Percentiles rank a stretch among this genome's conserved stretches.
phyloP scores from a whole-genome alignment of 1,284 basidiomycete species.

The Ustilago esculenta region DNA sequence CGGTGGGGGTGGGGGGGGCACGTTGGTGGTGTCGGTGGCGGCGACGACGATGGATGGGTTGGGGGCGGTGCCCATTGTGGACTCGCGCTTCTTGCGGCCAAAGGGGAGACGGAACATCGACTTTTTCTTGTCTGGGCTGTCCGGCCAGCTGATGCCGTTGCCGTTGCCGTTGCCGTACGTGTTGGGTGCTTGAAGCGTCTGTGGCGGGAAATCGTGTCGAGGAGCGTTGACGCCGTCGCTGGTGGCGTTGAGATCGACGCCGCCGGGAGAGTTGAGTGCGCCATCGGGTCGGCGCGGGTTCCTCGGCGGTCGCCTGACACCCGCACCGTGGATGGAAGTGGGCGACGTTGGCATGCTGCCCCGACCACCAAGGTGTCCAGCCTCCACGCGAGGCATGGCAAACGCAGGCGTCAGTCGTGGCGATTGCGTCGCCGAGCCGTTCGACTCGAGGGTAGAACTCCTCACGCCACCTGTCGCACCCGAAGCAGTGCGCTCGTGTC shows the following conservation, averaged over 20 bases:
- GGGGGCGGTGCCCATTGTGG: conserved; percentile 18
- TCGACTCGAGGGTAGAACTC: conserved; percentile 20
- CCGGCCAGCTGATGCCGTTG: conserved; percentile 4
- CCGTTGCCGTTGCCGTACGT: too few relatives aligned
- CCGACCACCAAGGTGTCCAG: conserved; percentile 3
- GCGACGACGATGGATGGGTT: conserved; percentile 22
- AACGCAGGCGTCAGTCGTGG: conserved; percentile 7
- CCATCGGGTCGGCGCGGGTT: conserved; percentile 40
- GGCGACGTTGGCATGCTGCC: conserved; percentile 32
- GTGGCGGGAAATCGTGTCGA: conserved; percentile 34
- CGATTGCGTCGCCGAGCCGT: conserved; percentile 6
- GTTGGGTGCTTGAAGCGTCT: too few relatives aligned
- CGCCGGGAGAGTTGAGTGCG: conserved; percentile 19
- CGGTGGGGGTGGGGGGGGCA: background rate
- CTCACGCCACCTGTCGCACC: conserved; percentile 12
- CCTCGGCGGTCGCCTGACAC: conserved; percentile 28
- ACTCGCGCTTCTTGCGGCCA: conserved; percentile 48
- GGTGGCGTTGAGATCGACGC: conserved; percentile 11
- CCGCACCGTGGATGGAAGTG: conserved; percentile 15
- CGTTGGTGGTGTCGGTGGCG: background rate
- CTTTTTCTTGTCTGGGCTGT: conserved; percentile 14
- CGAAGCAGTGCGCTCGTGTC: conserved; percentile 14
- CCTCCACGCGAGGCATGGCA: conserved; percentile 1
- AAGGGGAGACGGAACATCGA: conserved; percentile 34
- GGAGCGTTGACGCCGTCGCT: background rate